Conservation (phyloP, 192 early-diverging fungal species). For the Neocallimastix lanati region DNA sequence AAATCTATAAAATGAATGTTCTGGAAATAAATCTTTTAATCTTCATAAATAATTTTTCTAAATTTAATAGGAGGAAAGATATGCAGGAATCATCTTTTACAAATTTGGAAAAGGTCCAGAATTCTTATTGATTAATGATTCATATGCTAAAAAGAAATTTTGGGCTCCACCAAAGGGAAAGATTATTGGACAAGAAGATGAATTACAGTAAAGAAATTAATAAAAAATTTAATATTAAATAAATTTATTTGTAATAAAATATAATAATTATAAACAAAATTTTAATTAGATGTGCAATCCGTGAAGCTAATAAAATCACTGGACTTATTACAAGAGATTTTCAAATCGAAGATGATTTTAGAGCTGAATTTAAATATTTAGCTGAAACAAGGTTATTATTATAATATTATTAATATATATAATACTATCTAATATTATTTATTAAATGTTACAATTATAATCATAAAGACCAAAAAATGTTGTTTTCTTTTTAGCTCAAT, state of each 20-base stretch:
- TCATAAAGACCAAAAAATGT: slow-evolving; percentile 54
- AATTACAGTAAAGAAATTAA: slow-evolving; percentile 47
- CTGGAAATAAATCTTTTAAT: too few species aligned
- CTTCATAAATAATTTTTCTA: too few species aligned
- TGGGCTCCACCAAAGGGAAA: slow-evolving; percentile 71
- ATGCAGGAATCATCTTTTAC: neutral
- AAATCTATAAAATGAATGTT: too few species aligned
- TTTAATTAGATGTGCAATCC: slow-evolving; percentile 48
- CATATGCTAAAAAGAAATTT: slow-evolving; percentile 56
- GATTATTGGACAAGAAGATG: slow-evolving; percentile 60
- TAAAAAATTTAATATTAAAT: neutral
- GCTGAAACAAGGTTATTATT: slow-evolving; percentile 24
- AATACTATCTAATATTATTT: too few species aligned
- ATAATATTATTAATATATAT: too few species aligned
- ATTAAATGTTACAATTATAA: too few species aligned
- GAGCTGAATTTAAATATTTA: slow-evolving; percentile 21
- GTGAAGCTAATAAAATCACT: slow-evolving; percentile 53
- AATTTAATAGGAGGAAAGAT: neutral
- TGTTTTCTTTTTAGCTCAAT: slow-evolving; percentile 59
- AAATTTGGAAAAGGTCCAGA: slow-evolving; percentile 19
- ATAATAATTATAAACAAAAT: neutral
- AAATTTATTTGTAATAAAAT: too few species aligned
- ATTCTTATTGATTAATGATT: slow-evolving; percentile 69
- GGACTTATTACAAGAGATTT: slow-evolving; percentile 51
- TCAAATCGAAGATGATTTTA: slow-evolving; percentile 50